Evolutionary conservation across 257 asterid genomes (phyloP).

Genomic region (Paraleonurus japonicus): DNA sequence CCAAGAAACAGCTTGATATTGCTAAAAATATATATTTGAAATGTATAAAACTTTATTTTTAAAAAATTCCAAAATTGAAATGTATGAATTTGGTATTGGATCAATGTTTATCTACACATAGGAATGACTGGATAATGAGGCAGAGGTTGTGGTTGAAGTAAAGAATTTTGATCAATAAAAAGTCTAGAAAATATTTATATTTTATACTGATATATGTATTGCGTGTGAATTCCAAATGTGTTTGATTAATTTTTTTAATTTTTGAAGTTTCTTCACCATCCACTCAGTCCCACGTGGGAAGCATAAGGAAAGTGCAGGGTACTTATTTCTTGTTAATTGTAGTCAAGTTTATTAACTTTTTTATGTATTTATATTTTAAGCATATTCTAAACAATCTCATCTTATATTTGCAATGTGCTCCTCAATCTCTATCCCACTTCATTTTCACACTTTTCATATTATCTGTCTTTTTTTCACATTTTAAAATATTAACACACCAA

Average conservation of each 20-base stretch:
- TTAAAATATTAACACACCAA: too few species aligned
- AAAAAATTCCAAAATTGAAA: neutral
- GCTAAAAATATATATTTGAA: too few species aligned
- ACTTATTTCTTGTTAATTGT: neutral
- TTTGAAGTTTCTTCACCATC: neutral
- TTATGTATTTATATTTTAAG: too few species aligned
- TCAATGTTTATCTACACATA: slow-evolving; percentile 21
- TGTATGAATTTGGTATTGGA: neutral
- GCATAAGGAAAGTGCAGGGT: neutral
- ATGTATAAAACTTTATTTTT: too few species aligned
- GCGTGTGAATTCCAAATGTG: neutral
- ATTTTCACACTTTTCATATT: too few species aligned
- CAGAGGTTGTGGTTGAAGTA: neutral
- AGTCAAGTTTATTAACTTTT: neutral
- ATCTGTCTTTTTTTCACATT: too few species aligned
- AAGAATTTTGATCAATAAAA: neutral
- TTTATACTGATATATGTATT: neutral
- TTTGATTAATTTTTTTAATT: neutral
- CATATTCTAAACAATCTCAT: too few species aligned
- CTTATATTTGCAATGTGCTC: too few species aligned
- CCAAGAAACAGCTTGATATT: too few species aligned
- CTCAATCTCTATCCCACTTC: too few species aligned
- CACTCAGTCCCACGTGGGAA: neutral
- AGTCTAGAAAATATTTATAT: neutral
- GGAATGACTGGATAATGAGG: slow-evolving; percentile 1